Evolutionary conservation across 768 basidiomycete genomes (phyloP).

Genomic region (Phylloporus sp.): DNA sequence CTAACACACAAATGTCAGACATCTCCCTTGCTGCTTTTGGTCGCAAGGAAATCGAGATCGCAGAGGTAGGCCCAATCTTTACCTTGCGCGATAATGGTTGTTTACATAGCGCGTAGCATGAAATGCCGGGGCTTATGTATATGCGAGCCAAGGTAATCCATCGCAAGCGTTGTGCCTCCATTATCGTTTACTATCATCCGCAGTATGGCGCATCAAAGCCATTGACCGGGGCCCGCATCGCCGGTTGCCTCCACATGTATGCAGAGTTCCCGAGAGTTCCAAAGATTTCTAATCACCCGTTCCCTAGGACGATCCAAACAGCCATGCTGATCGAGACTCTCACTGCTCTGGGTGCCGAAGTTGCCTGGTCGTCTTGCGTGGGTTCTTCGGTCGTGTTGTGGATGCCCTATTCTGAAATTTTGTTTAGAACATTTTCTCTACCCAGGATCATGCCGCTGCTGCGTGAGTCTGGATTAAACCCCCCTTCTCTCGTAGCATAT

Average conservation of each 20-base stretch:
- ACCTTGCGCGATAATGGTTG: slow-evolving; percentile 8
- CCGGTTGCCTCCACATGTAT: slow-evolving; percentile 96
- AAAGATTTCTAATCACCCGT: slow-evolving; percentile 1
- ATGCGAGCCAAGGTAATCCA: slow-evolving; percentile 73
- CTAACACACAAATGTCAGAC: slow-evolving; percentile 41
- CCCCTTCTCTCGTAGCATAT: not conserved
- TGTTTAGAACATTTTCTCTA: slow-evolving; percentile 94
- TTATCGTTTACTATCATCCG: slow-evolving; percentile 7
- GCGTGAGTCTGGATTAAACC: slow-evolving; percentile 51
- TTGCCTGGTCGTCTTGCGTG: slow-evolving; percentile 98
- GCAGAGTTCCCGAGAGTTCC: slow-evolving; percentile 15
- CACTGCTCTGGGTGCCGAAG: slow-evolving; percentile 90
- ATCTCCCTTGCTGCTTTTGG: slow-evolving; percentile 98
- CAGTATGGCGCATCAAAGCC: slow-evolving; percentile 80
- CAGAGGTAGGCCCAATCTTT: slow-evolving; percentile 62
- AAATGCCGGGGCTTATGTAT: slow-evolving; percentile 96
- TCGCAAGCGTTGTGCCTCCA: slow-evolving; percentile 3
- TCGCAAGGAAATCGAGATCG: slow-evolving; percentile 99
- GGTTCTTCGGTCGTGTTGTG: slow-evolving; percentile 25
- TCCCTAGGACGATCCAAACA: slow-evolving; percentile 90
- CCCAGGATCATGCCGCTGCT: slow-evolving; percentile 98
- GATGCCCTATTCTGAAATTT: not conserved
- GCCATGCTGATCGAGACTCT: slow-evolving; percentile 99
- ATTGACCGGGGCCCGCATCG: slow-evolving; percentile 91
- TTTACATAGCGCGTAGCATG: slow-evolving; percentile 49